Evolutionary conservation across 75 land plant species (phyloP), one percentile per base, ranked within the genome.

Genomic region (Pinus tabuliformis): DNA sequence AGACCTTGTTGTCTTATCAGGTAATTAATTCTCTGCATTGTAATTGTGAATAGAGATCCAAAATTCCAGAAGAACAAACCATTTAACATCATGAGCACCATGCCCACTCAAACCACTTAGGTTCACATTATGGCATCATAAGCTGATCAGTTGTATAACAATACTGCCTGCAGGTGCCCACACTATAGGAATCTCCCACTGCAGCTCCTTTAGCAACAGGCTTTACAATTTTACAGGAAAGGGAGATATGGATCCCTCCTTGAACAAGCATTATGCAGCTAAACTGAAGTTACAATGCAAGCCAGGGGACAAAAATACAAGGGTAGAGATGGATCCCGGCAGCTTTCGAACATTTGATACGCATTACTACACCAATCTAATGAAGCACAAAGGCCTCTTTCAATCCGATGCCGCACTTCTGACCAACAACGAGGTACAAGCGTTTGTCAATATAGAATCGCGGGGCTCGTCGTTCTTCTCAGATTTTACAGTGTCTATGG

Each of bases 1-100:
- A 56, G 89, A 89, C 78, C 81, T 89, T 11, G 89, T 87, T 3
- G 73, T 78, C 3, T 76, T 86, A 11, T 82, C 86, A 83, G 87
- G 87, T 83, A 76, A 77, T 24, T 45, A 5, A 45, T 45, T 49
- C 54, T 2, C 54, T 8, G 9, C 12, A 8, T 49, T 49, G 0
- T 9, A 49, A 39, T 39, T 39, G 42, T 39, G 42, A 39, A 39
- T 2, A 39, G 42, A 39, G 42, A 39, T 39, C 42, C 42, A 39
- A 4, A 39, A 39, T 39, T 5, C 42, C 42, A 39, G 42, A 39
- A 39, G 42, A 39, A 0, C 0, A 39, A 39, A 39, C 6, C 42
- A 5, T 5, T 39, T 39, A 39, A 39, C 42, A 2, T 39, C 6
- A 39, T 39, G 42, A 39, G 6, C 5, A 39, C 42, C 42, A 5